Base-by-base conservation (phyloP, 192 early-diverging fungal genomes). In the Allomyces macrogynus region DNA sequence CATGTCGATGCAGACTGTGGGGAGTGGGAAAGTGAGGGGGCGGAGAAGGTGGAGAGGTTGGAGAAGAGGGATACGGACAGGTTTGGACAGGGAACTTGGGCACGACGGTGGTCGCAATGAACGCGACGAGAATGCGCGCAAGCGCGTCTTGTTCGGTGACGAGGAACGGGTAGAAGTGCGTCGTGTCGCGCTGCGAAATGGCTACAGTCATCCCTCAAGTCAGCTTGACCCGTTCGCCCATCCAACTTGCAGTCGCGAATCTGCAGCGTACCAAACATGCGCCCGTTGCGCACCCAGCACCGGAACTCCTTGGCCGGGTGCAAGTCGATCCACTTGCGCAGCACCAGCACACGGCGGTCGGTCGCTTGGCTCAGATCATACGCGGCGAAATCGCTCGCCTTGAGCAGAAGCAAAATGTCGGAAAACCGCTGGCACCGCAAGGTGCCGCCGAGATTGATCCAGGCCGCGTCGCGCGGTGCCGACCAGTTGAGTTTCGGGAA, bases 401-500 rank as follows among this genome's bases (percentile, higher is more conserved):
- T 99, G 2, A 99, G 80, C 20, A 99, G 70, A 26, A 93, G 70
- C 67, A 86, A 88, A 4, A 99, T 83, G 62, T 99, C 95, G 4
- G 80, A 76, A 0, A 84, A 76, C 0, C 72, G 78, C 23, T 74
- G 78, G 77, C 93, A 97, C 67, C 83, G 80, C 10, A 97, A 74
- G 0, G 87, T 86, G 23, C 88, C 81, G 9, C 79, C 84, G n/a
- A 81, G 72, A 7, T 90, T 72, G 60, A 96, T 92, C 91, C 93
- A 97, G 5, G 81, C 74, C 7, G 96, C 93, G 72, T 99, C 96
- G 68, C 79, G 32, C 44, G 57, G 44, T 44, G 40, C 22, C 23
- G 23, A 64, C 96, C 96, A 99, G 70, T 89, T 91, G 63, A 97
- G 81, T 60, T 95, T 94, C 20, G 93, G 93, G 69, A 99, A 93